A percentile compares a stretch with the other conserved stretches of the same genome.
Conservation (phyloP, 2,329 filamentous ascomycete species). For the Fonsecaea multimorphosa region DNA sequence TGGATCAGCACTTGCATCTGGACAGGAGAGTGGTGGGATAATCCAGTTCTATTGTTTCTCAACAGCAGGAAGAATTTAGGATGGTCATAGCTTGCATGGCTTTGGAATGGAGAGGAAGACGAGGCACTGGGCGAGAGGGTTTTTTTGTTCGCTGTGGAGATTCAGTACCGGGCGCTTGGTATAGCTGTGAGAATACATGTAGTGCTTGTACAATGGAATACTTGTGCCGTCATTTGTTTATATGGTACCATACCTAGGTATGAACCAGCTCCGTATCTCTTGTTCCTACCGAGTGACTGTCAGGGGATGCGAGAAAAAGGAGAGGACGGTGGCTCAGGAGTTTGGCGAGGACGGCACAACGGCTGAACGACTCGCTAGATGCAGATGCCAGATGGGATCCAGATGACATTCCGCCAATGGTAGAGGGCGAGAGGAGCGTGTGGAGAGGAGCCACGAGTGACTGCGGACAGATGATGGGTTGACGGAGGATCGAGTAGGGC, state of each 20-base stretch:
- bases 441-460: conserved; percentile 3
- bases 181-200: conserved; percentile 5
- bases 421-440: neutral
- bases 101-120: neutral
- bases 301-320: neutral
- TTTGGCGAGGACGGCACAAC: neutral
- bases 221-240: neutral
- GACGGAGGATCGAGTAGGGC: too few relatives aligned
- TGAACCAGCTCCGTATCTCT: too few relatives aligned
- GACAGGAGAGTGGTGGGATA: neutral
- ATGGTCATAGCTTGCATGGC: neutral
- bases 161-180: neutral
- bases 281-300: too few relatives aligned
- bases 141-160: neutral
- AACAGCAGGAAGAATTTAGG: neutral
- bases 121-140: neutral
- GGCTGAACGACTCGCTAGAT: too few relatives aligned
- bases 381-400: too few relatives aligned
- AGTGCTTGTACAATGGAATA: conserved; percentile 1
- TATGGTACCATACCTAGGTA: too few relatives aligned
- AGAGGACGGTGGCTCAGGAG: neutral
- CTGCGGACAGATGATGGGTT: too few relatives aligned
- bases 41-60: neutral
- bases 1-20: neutral
- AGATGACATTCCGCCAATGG: neutral